Evolutionary conservation across 1,139 yeast species (phyloP).

Genomic region (Wickerhamomyces sp.): DNA sequence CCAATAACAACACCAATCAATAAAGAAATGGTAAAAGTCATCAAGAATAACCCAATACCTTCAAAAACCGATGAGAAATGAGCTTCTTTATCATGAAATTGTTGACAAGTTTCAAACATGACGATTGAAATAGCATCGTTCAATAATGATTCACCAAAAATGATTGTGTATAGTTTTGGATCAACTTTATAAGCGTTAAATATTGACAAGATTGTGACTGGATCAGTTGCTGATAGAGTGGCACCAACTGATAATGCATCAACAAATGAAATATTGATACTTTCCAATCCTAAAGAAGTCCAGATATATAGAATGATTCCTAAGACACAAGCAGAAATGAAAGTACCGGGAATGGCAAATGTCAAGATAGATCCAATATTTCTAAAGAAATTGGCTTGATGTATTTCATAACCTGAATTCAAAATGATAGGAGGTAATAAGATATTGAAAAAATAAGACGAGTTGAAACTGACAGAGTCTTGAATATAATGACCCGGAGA

Average conservation of each 20-base stretch:
- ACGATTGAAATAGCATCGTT: constrained; percentile 98
- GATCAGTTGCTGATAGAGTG: constrained; percentile 96
- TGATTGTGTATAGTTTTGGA: constrained; percentile 92
- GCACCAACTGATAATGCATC: constrained; percentile 98
- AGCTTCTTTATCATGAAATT: constrained; percentile 84
- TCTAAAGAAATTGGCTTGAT: constrained; percentile 90
- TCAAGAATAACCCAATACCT: constrained; percentile 89
- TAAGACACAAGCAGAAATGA: constrained; percentile 81
- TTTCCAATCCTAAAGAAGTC: constrained; percentile 90
- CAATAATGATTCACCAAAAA: constrained; percentile 90
- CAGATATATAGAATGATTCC: constrained; percentile 83
- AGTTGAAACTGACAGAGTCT: constrained; percentile 92
- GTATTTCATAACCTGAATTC: constrained; percentile 93
- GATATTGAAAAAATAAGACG: constrained; percentile 90
- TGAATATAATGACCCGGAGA: constrained; percentile 97
- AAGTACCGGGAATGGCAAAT: constrained; percentile 97
- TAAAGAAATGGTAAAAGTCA: constrained; percentile 92
- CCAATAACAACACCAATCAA: constrained; percentile 88
- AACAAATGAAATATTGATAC: constrained; percentile 81
- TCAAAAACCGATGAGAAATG: constrained; percentile 76
- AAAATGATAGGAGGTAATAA: constrained; percentile 93
- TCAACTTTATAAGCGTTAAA: constrained; percentile 97
- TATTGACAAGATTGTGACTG: constrained; percentile 92
- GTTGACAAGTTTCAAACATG: constrained; percentile 98
- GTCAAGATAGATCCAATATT: constrained; percentile 88